Percentiles rank a stretch among this genome's conserved stretches.
Conservation (phyloP, 257 asterid genomes). For the Rubia yunnanensis region DNA sequence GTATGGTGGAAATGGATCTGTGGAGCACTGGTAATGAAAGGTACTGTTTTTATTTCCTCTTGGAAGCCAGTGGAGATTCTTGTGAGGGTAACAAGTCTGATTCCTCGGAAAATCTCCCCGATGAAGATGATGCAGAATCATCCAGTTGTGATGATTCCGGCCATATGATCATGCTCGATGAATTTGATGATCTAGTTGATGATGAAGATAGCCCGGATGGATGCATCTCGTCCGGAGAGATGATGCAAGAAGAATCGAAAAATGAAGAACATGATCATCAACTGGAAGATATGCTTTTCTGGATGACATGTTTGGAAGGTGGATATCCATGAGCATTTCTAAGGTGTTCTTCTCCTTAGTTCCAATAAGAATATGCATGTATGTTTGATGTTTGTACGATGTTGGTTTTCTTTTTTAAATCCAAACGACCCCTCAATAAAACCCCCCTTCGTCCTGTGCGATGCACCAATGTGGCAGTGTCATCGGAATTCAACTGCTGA, state of each 20-base stretch:
- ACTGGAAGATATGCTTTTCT: conserved; percentile 19
- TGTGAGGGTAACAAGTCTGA: not conserved
- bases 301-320: conserved; percentile 22
- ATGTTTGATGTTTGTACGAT: not conserved
- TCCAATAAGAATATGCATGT: not conserved
- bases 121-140: conserved; percentile 22
- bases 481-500: no score
- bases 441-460: no score
- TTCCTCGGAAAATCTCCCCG: not conserved
- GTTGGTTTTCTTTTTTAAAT: not conserved
- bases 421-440: no score
- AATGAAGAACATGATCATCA: not conserved
- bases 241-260: conserved; percentile 12
- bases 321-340: conserved; percentile 15
- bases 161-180: not conserved
- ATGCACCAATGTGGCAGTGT: no score
- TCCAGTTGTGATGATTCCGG: conserved; percentile 12
- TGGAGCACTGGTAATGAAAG: not conserved
- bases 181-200: not conserved
- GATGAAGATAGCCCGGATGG: conserved; percentile 3
- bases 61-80: conserved; percentile 21
- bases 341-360: not conserved
- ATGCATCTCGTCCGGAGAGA: not conserved
- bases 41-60: not conserved
- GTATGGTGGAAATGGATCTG: conserved; percentile 15